Percentiles rank a stretch among this genome's conserved stretches.
phyloP scores from a whole-genome alignment of 192 early-diverging fungal genomes.

The Linnemannia elongata region DNA sequence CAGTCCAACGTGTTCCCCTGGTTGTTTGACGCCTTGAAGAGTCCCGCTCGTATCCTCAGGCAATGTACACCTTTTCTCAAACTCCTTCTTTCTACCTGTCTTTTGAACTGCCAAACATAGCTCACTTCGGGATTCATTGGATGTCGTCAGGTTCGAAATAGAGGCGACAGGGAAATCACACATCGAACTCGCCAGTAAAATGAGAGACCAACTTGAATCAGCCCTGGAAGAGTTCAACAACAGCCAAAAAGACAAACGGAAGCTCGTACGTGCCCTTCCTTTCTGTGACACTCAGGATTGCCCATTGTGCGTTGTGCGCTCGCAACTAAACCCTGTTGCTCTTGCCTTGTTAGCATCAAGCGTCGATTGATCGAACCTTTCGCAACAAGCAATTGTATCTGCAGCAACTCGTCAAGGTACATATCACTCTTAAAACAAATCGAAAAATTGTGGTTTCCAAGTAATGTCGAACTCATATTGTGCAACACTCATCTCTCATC shows the following conservation, averaged over 20 bases:
- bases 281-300: not conserved
- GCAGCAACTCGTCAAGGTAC: slow-evolving; percentile 62
- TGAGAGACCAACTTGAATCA: slow-evolving; percentile 71
- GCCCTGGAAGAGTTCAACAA: slow-evolving; percentile 73
- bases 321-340: not conserved
- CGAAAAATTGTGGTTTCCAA: not conserved
- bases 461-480: not conserved
- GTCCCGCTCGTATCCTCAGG: not conserved
- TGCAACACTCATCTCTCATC: no score
- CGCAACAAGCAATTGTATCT: slow-evolving; percentile 68
- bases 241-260: slow-evolving; percentile 74
- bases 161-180: slow-evolving; percentile 75
- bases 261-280: slow-evolving; percentile 56
- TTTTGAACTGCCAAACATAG: slow-evolving; percentile 34
- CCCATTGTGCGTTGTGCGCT: not conserved
- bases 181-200: slow-evolving; percentile 72
- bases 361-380: slow-evolving; percentile 63
- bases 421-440: not conserved
- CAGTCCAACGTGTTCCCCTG: not conserved
- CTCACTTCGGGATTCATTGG: slow-evolving; percentile 69
- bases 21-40: not conserved
- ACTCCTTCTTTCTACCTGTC: not conserved
- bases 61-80: no score
- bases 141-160: slow-evolving; percentile 70
- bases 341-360: slow-evolving; percentile 52